Conservation (phyloP, 768 basidiomycete genomes). For the Rossbeevera mucosa region DNA sequence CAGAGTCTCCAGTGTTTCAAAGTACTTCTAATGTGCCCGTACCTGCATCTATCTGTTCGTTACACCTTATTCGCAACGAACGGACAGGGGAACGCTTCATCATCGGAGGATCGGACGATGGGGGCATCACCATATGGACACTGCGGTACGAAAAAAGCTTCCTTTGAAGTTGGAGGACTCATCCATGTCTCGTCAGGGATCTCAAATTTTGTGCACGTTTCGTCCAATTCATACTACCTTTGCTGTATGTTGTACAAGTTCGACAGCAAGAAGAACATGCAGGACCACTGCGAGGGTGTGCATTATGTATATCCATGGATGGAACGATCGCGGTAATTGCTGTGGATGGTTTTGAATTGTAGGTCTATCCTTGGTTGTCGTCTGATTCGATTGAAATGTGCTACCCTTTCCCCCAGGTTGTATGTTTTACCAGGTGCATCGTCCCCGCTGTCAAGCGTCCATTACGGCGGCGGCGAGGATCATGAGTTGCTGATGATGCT, state of each 20-base stretch:
- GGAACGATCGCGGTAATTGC: slow-evolving; percentile 82
- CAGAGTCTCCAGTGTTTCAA: slow-evolving; percentile 17
- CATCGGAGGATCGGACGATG: slow-evolving; percentile 74
- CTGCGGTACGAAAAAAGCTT: slow-evolving; percentile 43
- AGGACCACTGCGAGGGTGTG: slow-evolving; percentile 60
- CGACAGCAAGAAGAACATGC: slow-evolving; percentile 40
- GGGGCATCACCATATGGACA: slow-evolving; percentile 72
- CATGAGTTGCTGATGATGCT: slow-evolving; percentile 67
- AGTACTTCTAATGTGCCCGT: slow-evolving; percentile 46
- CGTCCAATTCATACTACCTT: slow-evolving; percentile 66
- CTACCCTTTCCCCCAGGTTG: slow-evolving; percentile 42
- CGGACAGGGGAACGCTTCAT: slow-evolving; percentile 59
- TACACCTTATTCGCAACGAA: slow-evolving; percentile 55
- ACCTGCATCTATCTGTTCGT: slow-evolving; percentile 37
- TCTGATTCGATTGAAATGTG: background rate
- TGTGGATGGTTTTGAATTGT: slow-evolving; percentile 77
- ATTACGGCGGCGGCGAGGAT: slow-evolving; percentile 45
- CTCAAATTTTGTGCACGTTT: slow-evolving; percentile 66
- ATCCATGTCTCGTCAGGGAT: slow-evolving; percentile 38
- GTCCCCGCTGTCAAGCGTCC: slow-evolving; percentile 60
- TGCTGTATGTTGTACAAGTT: slow-evolving; percentile 56
- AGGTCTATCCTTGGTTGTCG: slow-evolving; percentile 29
- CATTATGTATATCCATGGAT: slow-evolving; percentile 68
- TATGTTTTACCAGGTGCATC: slow-evolving; percentile 79
- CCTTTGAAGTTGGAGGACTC: background rate